Evolutionary conservation across 352 stramenopile genomes (phyloP).

Genomic region (Phytophthora citricola): DNA sequence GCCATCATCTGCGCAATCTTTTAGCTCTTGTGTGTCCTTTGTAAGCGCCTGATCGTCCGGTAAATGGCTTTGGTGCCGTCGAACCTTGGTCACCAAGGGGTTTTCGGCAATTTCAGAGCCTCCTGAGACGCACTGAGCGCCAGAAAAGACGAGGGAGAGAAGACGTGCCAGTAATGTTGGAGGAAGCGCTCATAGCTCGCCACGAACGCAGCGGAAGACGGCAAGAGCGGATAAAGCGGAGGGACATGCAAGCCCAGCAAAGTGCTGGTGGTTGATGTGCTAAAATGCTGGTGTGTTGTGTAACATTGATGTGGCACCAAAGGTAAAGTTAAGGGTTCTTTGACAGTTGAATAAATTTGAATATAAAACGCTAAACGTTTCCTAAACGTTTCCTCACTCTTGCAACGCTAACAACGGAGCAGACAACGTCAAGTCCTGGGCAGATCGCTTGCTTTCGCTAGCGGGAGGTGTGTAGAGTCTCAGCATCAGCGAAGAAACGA

Average conservation of each 20-base stretch:
- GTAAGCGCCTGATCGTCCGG: constrained; percentile 22
- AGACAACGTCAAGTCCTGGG: constrained; percentile 61
- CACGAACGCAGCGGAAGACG: constrained; percentile 11
- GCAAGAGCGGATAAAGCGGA: constrained; percentile 21
- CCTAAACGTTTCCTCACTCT: too few species aligned
- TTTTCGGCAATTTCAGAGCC: constrained; percentile 12
- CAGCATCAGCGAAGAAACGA: constrained; percentile 94
- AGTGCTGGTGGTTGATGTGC: constrained; percentile 14
- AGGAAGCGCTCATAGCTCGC: constrained; percentile 18
- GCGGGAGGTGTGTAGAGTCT: constrained; percentile 86
- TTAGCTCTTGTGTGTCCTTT: neutral
- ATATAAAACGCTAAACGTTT: too few species aligned
- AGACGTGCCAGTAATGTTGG: constrained; percentile 10
- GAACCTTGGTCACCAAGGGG: constrained; percentile 27
- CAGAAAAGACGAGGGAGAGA: constrained; percentile 6
- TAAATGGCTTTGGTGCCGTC: constrained; percentile 63
- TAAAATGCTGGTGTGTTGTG: constrained; percentile 13
- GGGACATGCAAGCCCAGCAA: constrained; percentile 27
- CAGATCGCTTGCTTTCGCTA: constrained; percentile 54
- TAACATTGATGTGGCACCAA: neutral
- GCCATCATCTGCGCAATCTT: constrained; percentile 16
- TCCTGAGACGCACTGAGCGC: neutral
- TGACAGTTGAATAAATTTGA: too few species aligned
- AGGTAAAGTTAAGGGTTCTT: too few species aligned
- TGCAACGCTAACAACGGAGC: constrained; percentile 48